phyloP scores from a whole-genome alignment of 805 yeast genomes.

The Kazachstania psychrophila region DNA sequence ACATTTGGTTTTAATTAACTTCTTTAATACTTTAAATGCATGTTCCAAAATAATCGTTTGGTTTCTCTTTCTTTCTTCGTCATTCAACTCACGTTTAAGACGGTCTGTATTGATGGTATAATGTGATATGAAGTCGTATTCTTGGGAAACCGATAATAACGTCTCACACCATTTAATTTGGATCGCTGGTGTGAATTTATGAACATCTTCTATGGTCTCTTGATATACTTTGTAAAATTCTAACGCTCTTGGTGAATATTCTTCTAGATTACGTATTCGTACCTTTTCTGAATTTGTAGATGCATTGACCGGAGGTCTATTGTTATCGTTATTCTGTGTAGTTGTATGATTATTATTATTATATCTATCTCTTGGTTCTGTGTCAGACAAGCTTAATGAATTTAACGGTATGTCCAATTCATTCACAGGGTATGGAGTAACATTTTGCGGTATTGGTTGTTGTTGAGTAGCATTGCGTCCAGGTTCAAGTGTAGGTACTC shows the following conservation, averaged over 20 bases:
- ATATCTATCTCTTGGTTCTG: no score
- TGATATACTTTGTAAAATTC: constrained; percentile 20
- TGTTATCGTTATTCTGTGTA: no score
- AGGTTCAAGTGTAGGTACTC: no score
- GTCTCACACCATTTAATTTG: constrained; percentile 58
- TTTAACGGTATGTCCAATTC: neutral
- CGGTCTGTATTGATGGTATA: constrained; percentile 42
- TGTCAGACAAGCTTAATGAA: no score
- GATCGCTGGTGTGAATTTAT: constrained; percentile 37
- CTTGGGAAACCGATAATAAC: constrained; percentile 40
- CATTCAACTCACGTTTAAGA: constrained; percentile 31
- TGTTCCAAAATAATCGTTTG: constrained; percentile 47
- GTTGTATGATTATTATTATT: no score
- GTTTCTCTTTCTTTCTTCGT: constrained; percentile 41
- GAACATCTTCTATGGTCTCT: constrained; percentile 20
- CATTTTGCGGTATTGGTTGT: no score
- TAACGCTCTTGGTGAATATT: constrained; percentile 12
- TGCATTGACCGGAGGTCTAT: no score
- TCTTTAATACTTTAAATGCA: constrained; percentile 51
- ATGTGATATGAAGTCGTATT: constrained; percentile 34
- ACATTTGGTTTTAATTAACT: constrained; percentile 40
- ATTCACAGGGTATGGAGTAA: neutral
- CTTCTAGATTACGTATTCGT: neutral
- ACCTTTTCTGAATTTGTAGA: no score
- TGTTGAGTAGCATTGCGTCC: no score